Conservation (phyloP, 306 rosid species). For the cucumber (Cucumis sativus) region Cucumber_9930_V3 NC_026661.2:2776501-2777000, state of each 20-base stretch:
- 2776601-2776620: neutral
- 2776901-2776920: neutral
- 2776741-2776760: neutral
- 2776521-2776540: slow-evolving; percentile 6
- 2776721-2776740: slow-evolving; percentile 5
- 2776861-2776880: neutral
- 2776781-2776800: neutral
- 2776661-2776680: slow-evolving; percentile 35
- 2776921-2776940: no score
- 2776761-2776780: no score
- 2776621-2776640: neutral
- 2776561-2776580: slow-evolving; percentile 40
- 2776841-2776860: neutral
- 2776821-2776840: neutral
- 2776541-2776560: slow-evolving; percentile 37
- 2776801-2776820: neutral
- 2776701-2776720: slow-evolving; percentile 46
- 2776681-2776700: slow-evolving; percentile 40
- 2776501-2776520: slow-evolving; percentile 1
- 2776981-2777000: no score
- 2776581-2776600: slow-evolving; percentile 13
- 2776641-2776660: neutral
- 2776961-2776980: neutral
- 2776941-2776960: neutral
- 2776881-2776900: no score